Evolutionary conservation across 441 rosid species (phyloP), one percentile per base, ranked within the genome.

Genomic region (Iberis amara): DNA sequence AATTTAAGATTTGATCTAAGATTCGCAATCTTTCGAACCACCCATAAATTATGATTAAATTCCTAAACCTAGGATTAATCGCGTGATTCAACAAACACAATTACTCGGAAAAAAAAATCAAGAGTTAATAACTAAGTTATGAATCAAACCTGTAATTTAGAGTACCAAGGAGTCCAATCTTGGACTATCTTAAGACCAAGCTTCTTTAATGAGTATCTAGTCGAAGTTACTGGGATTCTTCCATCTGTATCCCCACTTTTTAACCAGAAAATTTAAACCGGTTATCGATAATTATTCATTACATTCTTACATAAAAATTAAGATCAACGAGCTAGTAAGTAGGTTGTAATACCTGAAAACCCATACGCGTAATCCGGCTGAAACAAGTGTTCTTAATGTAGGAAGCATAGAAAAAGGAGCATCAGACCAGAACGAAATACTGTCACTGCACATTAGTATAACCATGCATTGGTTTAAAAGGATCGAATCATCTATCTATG

Each of bases 241-340:
- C 90, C 95, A 21, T 86, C 95, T 3, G 88, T 83, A 52, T 86
- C 95, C 55, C 95, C 95, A 39, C 95, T 86, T 53, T 11, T 45
- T 33, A 5, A 43, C 40, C 53, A 32, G 6, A 37, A 24, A 27
- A 11, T 7, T 45, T 7, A 39, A 49, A 11, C 5, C 12, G 31
- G 47, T 54, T 44, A 37, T 15, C 4, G 13, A 9, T 46, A 12
- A 4, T 7, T 41, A 27, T 35, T 1, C 0, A 7, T 11, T 3
- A 47, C 35, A 7, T 33, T 23, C 24, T 24, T 13, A 55, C 30
- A 8, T 23, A 1, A 48, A 11, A 0, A n/a, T n/a, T n/a, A n/a
- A 18, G 21, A 18, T 3, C 21, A 18, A 18, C 3, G 21, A 18
- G 1, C 10, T 0, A 12, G 39, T 23, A 12, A n/a, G 21, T 40